phyloP scores from a whole-genome alignment of 2,329 filamentous ascomycete species.

The Diaporthe sp. region DNA sequence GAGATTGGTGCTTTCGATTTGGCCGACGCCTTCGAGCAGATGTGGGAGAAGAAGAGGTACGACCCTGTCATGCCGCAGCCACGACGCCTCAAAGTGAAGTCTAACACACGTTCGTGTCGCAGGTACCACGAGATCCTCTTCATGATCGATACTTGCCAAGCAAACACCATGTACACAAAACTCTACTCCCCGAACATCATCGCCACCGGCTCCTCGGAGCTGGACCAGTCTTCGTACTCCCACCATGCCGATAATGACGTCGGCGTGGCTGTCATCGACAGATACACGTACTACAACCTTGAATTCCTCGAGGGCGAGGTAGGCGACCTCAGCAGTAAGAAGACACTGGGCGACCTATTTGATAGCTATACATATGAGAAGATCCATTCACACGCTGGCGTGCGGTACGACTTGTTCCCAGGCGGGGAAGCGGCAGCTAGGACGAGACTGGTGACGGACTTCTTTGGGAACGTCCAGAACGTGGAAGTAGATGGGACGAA shows the following conservation, averaged over 20 bases:
- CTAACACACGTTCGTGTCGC: slow-evolving; percentile 24
- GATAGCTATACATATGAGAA: slow-evolving; percentile 96
- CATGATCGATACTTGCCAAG: slow-evolving; percentile 99
- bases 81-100: not conserved
- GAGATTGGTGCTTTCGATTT: slow-evolving; percentile 97
- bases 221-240: slow-evolving; percentile 96
- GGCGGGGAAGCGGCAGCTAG: slow-evolving; percentile 85
- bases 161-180: slow-evolving; percentile 99
- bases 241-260: slow-evolving; percentile 99
- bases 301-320: slow-evolving; percentile 96
- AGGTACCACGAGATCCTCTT: slow-evolving; percentile 98
- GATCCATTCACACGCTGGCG: slow-evolving; percentile 92
- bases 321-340: slow-evolving; percentile 86
- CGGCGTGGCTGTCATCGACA: slow-evolving; percentile 96
- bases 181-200: slow-evolving; percentile 99
- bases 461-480: slow-evolving; percentile 98
- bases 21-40: slow-evolving; percentile 97
- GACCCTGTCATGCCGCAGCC: slow-evolving; percentile 37
- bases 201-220: slow-evolving; percentile 94
- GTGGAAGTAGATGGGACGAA: slow-evolving; percentile 86
- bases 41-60: slow-evolving; percentile 99
- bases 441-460: slow-evolving; percentile 89
- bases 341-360: slow-evolving; percentile 93
- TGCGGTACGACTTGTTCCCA: slow-evolving; percentile 94
- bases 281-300: slow-evolving; percentile 98